A percentile compares a stretch with the other conserved stretches of the same genome.
These are phyloP conservation scores for Penicillium sp. DNA, from an alignment of 2,329 filamentous ascomycete species.

Conservation along the genomic window DNA sequence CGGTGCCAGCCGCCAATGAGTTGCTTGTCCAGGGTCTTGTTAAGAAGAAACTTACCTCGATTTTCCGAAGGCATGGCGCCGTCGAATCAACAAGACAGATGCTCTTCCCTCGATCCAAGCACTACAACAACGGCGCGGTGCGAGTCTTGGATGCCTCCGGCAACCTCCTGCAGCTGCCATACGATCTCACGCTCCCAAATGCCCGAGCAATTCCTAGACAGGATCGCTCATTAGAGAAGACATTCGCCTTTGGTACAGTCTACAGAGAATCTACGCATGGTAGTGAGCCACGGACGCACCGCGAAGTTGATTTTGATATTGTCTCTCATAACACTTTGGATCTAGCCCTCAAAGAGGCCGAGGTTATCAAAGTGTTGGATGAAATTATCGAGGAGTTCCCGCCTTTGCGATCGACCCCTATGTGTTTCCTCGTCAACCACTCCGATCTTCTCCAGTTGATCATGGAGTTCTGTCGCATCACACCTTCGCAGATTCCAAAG, in stretches of 20 bases:
- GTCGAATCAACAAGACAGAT: conserved; percentile 74
- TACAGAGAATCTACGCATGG: conserved; percentile 78
- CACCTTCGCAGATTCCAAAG: conserved; percentile 64
- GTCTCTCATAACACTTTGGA: conserved; percentile 81
- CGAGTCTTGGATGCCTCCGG: conserved; percentile 80
- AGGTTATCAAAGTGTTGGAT: conserved; percentile 90
- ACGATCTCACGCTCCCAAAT: conserved; percentile 86
- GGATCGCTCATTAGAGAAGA: conserved; percentile 67
- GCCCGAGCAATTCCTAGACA: conserved; percentile 76
- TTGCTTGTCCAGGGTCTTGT: conserved; percentile 72
- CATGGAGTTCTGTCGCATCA: conserved; percentile 87
- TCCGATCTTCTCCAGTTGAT: conserved; percentile 81
- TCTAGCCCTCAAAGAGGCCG: conserved; percentile 85
- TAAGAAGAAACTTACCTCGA: conserved; percentile 70
- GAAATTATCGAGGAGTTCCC: conserved; percentile 84
- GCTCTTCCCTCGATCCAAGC: conserved; percentile 78
- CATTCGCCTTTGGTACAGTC: conserved; percentile 84
- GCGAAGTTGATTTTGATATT: conserved; percentile 95
- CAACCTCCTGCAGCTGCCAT: conserved; percentile 90
- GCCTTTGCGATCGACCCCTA: conserved; percentile 66
- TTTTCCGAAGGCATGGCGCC: conserved; percentile 88
- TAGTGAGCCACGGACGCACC: conserved; percentile 77
- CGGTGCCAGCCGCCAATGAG: conserved; percentile 51
- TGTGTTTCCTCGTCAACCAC: conserved; percentile 91
- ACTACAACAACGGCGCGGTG: conserved; percentile 75